phyloP scores from a whole-genome alignment of 2,329 filamentous ascomycete genomes.

The Aspergillus floridensis region DNA sequence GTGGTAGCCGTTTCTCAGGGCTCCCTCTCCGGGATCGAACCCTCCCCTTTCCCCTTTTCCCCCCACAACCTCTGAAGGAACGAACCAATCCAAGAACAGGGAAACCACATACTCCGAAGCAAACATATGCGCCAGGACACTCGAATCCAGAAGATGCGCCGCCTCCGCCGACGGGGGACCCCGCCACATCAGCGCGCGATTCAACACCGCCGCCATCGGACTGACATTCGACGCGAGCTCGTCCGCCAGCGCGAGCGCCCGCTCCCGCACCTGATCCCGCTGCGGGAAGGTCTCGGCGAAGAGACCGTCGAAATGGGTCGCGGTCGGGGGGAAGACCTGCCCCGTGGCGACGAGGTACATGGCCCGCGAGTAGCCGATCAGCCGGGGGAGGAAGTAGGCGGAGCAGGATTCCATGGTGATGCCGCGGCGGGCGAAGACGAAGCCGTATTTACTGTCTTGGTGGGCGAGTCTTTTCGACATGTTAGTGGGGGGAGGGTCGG shows the following conservation, averaged over 20 bases:
- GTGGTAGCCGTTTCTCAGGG: too few relatives aligned
- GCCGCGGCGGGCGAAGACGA: conserved; percentile 69
- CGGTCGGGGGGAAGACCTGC: conserved; percentile 52
- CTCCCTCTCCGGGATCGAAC: too few relatives aligned
- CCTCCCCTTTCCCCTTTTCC: too few relatives aligned
- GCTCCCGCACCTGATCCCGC: conserved; percentile 59
- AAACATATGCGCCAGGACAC: conserved; percentile 41
- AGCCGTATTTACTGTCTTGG: conserved; percentile 64
- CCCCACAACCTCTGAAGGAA: too few relatives aligned
- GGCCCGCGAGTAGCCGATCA: conserved; percentile 55
- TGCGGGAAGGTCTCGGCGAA: conserved; percentile 64
- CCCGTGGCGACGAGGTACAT: conserved; percentile 59
- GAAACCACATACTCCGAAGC: conserved; percentile 25
- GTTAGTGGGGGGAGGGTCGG: not conserved
- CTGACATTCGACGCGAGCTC: conserved; percentile 68
- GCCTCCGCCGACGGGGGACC: conserved; percentile 59
- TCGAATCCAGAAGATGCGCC: conserved; percentile 65
- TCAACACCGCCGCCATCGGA: conserved; percentile 61
- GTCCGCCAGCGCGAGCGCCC: conserved; percentile 64
- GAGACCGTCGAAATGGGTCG: conserved; percentile 52
- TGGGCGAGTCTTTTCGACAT: conserved; percentile 49
- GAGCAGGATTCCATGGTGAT: conserved; percentile 70
- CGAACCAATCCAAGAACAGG: not conserved
- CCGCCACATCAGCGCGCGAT: conserved; percentile 68
- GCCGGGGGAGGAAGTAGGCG: conserved; percentile 68